phyloP scores from a whole-genome alignment of 768 basidiomycete species.

The Collybiopsis luxurians region DNA sequence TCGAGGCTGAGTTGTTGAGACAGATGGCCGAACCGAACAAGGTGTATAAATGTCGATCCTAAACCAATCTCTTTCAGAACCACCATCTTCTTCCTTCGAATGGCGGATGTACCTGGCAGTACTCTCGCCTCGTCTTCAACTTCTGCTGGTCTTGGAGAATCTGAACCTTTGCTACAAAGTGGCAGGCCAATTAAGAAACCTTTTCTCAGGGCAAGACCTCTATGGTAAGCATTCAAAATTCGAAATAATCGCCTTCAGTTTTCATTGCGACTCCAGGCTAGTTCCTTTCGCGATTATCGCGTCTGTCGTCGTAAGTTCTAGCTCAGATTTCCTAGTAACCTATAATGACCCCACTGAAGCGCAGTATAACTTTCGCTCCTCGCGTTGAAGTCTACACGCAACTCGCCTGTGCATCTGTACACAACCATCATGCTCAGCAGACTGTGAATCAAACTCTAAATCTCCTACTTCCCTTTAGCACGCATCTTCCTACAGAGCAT shows the following conservation, averaged over 20 bases:
- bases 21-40: too few relatives aligned
- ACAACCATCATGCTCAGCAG: constrained; percentile 34
- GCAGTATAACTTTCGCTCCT: constrained; percentile 81
- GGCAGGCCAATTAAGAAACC: constrained; percentile 34
- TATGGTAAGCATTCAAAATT: constrained; percentile 44
- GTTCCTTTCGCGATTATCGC: constrained; percentile 72
- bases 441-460: constrained; percentile 9
- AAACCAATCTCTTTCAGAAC: too few relatives aligned
- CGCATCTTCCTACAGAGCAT: constrained; percentile 19
- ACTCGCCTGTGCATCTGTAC: constrained; percentile 63
- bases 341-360: constrained; percentile 40
- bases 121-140: too few relatives aligned
- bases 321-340: not conserved
- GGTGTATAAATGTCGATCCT: too few relatives aligned
- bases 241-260: too few relatives aligned
- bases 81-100: not conserved
- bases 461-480: constrained; percentile 22
- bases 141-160: constrained; percentile 5
- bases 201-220: constrained; percentile 48
- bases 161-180: constrained; percentile 14
- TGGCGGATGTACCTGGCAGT: not conserved
- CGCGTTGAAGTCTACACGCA: constrained; percentile 81
- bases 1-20: too few relatives aligned
- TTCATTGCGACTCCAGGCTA: constrained; percentile 47
- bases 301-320: constrained; percentile 60